phyloP scores from a whole-genome alignment of 2,329 filamentous ascomycete genomes.

The Dichotomopilus funicola region DNA sequence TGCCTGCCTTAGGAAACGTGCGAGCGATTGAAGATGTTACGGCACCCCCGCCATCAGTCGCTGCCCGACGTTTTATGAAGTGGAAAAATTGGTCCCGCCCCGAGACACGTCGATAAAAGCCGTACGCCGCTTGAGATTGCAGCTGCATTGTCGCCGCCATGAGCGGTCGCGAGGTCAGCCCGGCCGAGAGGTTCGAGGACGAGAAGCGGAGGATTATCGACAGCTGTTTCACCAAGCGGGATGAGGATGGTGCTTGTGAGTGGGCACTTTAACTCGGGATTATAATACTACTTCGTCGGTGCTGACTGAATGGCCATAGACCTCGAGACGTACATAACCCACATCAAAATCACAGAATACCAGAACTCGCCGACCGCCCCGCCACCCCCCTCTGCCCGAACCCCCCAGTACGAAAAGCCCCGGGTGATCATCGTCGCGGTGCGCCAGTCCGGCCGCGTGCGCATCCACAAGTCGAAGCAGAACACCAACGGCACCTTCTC shows the following conservation, averaged over 20 bases:
- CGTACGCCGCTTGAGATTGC: conserved; percentile 18
- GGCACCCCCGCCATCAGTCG: conserved; percentile 16
- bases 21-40: conserved; percentile 10
- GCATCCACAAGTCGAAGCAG: conserved; percentile 94
- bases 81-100: neutral
- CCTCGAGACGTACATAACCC: conserved; percentile 94
- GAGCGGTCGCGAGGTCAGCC: conserved; percentile 33
- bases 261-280: neutral
- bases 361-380: conserved; percentile 74
- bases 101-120: neutral
- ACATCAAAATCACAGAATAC: conserved; percentile 87
- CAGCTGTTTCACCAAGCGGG: conserved; percentile 87
- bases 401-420: conserved; percentile 71
- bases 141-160: conserved; percentile 20
- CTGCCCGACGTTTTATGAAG: conserved; percentile 28
- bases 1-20: neutral
- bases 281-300: conserved; percentile 4
- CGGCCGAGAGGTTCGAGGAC: conserved; percentile 87
- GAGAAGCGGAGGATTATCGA: conserved; percentile 93
- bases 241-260: conserved; percentile 78
- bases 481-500: conserved; percentile 92
- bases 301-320: conserved; percentile 39
- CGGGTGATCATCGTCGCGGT: conserved; percentile 91
- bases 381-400: conserved; percentile 69
- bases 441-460: conserved; percentile 82